Conservation (phyloP, 176 grass and related monocot species). For the Zizania latifolia region DNA sequence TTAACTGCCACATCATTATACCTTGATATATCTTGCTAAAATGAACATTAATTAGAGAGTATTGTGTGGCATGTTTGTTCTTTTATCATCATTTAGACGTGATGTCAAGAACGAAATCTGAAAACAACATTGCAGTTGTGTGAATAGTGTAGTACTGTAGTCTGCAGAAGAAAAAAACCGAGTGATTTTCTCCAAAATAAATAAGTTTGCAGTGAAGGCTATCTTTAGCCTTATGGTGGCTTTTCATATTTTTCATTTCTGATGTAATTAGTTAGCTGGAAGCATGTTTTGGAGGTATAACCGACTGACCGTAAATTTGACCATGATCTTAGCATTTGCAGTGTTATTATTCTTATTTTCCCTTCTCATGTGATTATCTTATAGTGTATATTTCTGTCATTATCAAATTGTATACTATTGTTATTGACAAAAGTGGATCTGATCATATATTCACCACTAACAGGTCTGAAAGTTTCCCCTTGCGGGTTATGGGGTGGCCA, state of each 20-base stretch:
- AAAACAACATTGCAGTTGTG: neutral
- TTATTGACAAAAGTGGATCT: slow-evolving; percentile 31
- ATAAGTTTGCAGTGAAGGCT: neutral
- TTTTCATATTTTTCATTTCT: too few relatives aligned
- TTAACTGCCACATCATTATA: neutral
- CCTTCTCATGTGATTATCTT: neutral
- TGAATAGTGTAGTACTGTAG: neutral
- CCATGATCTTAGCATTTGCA: too few relatives aligned
- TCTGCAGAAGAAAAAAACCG: neutral
- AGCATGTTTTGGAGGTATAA: too few relatives aligned
- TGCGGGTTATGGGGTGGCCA: too few relatives aligned
- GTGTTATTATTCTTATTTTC: neutral
- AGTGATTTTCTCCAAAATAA: too few relatives aligned
- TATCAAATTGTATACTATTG: neutral
- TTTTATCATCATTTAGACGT: neutral
- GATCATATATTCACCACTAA: slow-evolving; percentile 25
- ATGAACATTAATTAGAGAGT: neutral
- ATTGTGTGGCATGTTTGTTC: neutral
- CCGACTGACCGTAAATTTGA: too few relatives aligned
- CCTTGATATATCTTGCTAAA: too few relatives aligned
- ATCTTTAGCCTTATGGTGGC: too few relatives aligned
- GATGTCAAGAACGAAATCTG: neutral
- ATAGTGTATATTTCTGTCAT: slow-evolving; percentile 5
- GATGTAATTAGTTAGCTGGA: too few relatives aligned
- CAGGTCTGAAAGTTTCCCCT: slow-evolving; percentile 78